A percentile compares a stretch with the other conserved stretches of the same genome.
These are phyloP conservation scores for Vigna trinervia DNA, from an alignment of 306 rosid genomes.

Conservation along the genomic window DNA sequence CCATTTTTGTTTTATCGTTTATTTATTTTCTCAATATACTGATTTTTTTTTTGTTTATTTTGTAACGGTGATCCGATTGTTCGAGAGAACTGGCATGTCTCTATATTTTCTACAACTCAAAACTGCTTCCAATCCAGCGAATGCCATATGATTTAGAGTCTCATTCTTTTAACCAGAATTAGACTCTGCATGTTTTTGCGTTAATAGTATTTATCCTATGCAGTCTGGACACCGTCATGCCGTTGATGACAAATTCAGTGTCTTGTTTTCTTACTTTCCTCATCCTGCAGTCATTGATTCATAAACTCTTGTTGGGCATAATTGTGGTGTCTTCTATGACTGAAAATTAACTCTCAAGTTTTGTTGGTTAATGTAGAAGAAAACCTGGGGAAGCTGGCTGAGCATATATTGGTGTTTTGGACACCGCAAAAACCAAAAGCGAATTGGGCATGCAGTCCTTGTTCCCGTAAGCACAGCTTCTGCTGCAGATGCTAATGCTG, in stretches of 20 bases:
- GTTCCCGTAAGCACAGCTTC: constrained; percentile 62
- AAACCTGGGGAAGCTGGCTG: constrained; percentile 83
- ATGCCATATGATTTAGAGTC: background rate
- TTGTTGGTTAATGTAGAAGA: constrained; percentile 65
- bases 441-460: constrained; percentile 76
- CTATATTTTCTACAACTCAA: background rate
- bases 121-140: background rate
- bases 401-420: constrained; percentile 80
- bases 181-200: background rate
- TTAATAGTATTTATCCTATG: background rate
- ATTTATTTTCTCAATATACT: background rate
- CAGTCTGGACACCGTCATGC: background rate
- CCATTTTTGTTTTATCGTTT: background rate
- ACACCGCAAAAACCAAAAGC: constrained; percentile 60
- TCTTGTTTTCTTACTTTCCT: constrained; percentile 1
- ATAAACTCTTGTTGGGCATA: background rate
- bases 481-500: constrained; percentile 44
- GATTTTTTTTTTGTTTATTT: background rate
- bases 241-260: background rate
- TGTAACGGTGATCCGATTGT: background rate
- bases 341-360: constrained; percentile 29
- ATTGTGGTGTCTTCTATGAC: constrained; percentile 23
- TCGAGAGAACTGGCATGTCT: background rate
- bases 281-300: constrained; percentile 4
- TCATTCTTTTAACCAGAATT: background rate